Evolutionary conservation across 73 alveolate species (phyloP).

Genomic region (Tetrahymena malaccensis): DNA sequence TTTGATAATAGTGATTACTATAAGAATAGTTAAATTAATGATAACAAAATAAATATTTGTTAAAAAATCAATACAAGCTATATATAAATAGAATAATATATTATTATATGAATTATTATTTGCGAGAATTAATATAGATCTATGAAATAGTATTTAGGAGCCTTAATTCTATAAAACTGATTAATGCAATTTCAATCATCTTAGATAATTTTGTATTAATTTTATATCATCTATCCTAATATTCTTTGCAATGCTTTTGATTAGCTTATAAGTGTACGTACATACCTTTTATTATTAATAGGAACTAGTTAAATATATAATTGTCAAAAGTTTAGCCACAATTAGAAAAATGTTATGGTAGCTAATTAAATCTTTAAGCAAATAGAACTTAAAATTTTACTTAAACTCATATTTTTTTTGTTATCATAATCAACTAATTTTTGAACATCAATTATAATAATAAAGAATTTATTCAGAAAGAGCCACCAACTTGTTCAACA

Average conservation of each 20-base stretch:
- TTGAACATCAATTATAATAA: not conserved
- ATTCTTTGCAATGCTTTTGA: not conserved
- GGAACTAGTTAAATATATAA: too few relatives aligned
- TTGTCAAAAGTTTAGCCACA: not conserved
- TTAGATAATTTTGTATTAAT: not conserved
- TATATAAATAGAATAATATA: not conserved
- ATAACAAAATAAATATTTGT: not conserved
- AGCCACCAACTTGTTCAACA: constrained; percentile 25
- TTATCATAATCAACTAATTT: not conserved
- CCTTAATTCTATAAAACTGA: not conserved
- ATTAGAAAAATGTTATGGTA: not conserved
- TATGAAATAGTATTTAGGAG: not conserved
- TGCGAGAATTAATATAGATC: not conserved
- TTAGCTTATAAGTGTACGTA: not conserved
- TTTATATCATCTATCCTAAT: not conserved
- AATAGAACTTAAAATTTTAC: not conserved
- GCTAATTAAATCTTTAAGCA: not conserved
- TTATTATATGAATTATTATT: not conserved
- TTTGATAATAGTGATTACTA: not conserved
- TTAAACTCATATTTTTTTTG: not conserved
- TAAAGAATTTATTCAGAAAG: not conserved
- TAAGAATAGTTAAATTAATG: not conserved
- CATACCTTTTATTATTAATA: not conserved
- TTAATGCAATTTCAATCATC: not conserved
- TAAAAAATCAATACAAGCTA: not conserved